Evolutionary conservation across 257 asterid species (phyloP).

Genomic region (Misopates orontium): DNA sequence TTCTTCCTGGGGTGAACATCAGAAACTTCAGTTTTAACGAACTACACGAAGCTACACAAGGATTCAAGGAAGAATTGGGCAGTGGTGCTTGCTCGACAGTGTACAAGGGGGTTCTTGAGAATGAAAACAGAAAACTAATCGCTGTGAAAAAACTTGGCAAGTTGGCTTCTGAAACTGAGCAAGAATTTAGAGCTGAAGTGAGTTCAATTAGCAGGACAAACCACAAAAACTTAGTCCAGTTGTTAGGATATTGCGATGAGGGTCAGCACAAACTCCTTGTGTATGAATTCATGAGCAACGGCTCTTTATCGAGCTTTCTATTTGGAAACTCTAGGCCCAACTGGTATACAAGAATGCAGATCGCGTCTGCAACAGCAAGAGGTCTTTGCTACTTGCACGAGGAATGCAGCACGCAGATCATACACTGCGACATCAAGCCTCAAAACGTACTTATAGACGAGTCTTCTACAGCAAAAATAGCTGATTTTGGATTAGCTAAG

Average conservation of each 20-base stretch:
- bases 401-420: conserved; percentile 44
- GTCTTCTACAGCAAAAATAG: conserved; percentile 25
- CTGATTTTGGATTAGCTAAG: conserved; percentile 51
- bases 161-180: conserved; percentile 30
- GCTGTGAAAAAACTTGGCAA: conserved; percentile 47
- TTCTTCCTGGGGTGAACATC: conserved; percentile 18
- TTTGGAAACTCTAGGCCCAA: conserved; percentile 32
- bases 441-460: conserved; percentile 45
- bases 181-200: conserved; percentile 40
- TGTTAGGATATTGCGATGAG: conserved; percentile 46
- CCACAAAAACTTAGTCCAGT: conserved; percentile 49
- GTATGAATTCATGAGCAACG: conserved; percentile 41
- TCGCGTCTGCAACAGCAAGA: conserved; percentile 42
- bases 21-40: conserved; percentile 26
- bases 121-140: conserved; percentile 7
- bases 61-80: conserved; percentile 31
- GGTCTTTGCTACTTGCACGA: conserved; percentile 47
- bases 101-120: conserved; percentile 29
- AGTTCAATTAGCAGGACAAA: conserved; percentile 43
- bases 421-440: conserved; percentile 52
- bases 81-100: conserved; percentile 33
- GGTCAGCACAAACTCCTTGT: conserved; percentile 37
- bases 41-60: conserved; percentile 27
- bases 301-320: conserved; percentile 33
- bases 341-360: conserved; percentile 44